phyloP scores from a whole-genome alignment of 768 basidiomycete species.

The Plicaturopsis crispa region DNA sequence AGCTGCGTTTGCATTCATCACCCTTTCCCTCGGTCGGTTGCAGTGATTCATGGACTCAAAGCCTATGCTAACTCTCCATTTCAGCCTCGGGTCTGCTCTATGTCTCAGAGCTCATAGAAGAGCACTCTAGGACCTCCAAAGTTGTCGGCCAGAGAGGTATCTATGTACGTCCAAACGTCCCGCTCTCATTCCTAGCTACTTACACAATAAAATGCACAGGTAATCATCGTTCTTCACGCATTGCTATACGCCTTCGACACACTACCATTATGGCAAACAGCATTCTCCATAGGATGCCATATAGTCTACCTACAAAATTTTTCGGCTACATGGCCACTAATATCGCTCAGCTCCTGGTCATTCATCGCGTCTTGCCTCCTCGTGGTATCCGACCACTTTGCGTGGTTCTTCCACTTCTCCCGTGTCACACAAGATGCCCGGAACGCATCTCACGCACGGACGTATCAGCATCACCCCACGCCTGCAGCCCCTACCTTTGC shows the following conservation, averaged over 20 bases:
- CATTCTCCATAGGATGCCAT: constrained; percentile 82
- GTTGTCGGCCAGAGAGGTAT: constrained; percentile 75
- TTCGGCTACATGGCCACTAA: constrained; percentile 83
- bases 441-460: constrained; percentile 33
- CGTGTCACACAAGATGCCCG: constrained; percentile 57
- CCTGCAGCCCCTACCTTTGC: constrained; percentile 42
- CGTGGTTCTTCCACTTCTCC: constrained; percentile 97
- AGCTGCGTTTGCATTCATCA: constrained; percentile 84
- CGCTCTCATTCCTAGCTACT: constrained; percentile 2
- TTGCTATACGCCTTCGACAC: constrained; percentile 74
- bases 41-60: neutral
- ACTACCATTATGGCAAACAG: constrained; percentile 66
- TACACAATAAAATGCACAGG: constrained; percentile 33
- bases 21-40: constrained; percentile 80
- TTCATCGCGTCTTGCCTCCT: constrained; percentile 83
- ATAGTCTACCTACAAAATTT: constrained; percentile 91
- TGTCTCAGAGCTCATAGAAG: constrained; percentile 92
- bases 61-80: constrained; percentile 7
- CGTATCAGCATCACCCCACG: constrained; percentile 32
- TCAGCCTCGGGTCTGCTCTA: constrained; percentile 90
- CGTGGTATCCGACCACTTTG: constrained; percentile 86
- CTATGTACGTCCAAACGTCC: constrained; percentile 53
- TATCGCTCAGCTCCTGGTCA: constrained; percentile 76
- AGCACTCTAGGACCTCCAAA: constrained; percentile 82
- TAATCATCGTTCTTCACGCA: constrained; percentile 70